Percentiles rank a stretch among this genome's conserved stretches.
phyloP scores from a whole-genome alignment of 2,329 filamentous ascomycete genomes.

The Pyrenochaeta sp. region DNA sequence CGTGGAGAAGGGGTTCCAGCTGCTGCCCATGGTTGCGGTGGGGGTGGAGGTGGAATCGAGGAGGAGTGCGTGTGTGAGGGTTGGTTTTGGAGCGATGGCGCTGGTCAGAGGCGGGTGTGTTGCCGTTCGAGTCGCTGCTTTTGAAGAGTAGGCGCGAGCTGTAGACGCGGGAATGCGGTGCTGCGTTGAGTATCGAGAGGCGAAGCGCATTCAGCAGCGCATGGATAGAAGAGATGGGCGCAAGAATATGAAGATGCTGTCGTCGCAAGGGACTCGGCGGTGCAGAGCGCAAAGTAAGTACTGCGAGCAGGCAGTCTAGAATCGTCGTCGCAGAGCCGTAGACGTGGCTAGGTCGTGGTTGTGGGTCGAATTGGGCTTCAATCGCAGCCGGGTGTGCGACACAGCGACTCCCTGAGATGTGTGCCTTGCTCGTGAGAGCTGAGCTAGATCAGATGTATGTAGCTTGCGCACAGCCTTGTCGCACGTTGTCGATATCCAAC shows the following conservation, averaged over 20 bases:
- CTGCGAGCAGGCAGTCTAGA: constrained; percentile 1
- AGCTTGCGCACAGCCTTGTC: no score
- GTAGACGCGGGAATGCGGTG: constrained; percentile 23
- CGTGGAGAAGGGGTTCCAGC: constrained; percentile 46
- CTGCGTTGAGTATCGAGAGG: constrained; percentile 18
- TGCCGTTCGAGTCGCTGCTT: constrained; percentile 1
- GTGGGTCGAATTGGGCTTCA: constrained; percentile 28
- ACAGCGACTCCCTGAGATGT: no score
- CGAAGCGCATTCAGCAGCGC: constrained; percentile 29
- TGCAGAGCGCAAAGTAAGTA: no score
- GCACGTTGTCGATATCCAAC: no score
- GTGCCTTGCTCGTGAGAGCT: no score
- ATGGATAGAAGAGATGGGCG: no score
- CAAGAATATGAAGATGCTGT: not conserved
- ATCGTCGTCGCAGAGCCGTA: constrained; percentile 9
- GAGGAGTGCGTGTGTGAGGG: constrained; percentile 3
- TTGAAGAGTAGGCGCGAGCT: constrained; percentile 10
- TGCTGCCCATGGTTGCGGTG: constrained; percentile 20
- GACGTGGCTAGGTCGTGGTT: no score
- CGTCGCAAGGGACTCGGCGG: no score
- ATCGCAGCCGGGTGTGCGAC: no score
- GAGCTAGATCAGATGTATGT: no score
- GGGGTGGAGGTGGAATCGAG: constrained; percentile 1
- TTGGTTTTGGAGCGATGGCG: constrained; percentile 17
- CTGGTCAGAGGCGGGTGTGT: constrained; percentile 8